These are phyloP conservation scores for Poa annua DNA, from an alignment of 176 grass and related monocot species.

Conservation along the genomic window DNA sequence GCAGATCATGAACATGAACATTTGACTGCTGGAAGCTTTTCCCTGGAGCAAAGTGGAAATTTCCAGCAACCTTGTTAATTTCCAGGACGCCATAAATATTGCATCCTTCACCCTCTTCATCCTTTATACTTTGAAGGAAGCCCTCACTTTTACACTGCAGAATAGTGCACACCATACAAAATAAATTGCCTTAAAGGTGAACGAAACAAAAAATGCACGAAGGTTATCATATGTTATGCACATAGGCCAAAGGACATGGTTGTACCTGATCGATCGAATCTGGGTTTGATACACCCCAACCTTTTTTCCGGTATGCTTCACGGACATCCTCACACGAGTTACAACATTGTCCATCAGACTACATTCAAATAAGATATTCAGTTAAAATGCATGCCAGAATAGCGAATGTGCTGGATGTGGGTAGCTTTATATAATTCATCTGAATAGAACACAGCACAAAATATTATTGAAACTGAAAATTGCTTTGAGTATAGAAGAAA, in stretches of 20 bases:
- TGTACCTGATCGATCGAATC: constrained; percentile 88
- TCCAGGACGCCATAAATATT: constrained; percentile 96
- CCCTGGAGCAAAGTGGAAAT: constrained; percentile 98
- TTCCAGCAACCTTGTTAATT: constrained; percentile 96
- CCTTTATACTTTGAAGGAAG: constrained; percentile 94
- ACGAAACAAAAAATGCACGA: constrained; percentile 19
- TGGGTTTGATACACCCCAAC: constrained; percentile 91
- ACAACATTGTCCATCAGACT: constrained; percentile 90
- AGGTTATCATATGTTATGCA: not conserved
- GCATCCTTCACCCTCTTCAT: constrained; percentile 99
- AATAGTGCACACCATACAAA: constrained; percentile 28
- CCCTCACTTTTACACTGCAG: constrained; percentile 97
- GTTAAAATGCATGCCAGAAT: constrained; percentile 30
- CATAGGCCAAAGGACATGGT: constrained; percentile 4
- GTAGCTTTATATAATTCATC: constrained; percentile 27
- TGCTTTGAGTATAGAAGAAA: constrained; percentile 21
- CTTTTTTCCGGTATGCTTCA: constrained; percentile 95
- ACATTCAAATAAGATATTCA: constrained; percentile 46
- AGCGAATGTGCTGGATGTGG: constrained; percentile 3
- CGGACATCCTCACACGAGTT: constrained; percentile 97
- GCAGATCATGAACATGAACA: constrained; percentile 95
- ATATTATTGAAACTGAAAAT: constrained; percentile 12
- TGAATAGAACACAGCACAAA: constrained; percentile 14
- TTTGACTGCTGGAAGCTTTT: constrained; percentile 99
- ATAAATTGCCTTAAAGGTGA: constrained; percentile 34